Base-by-base conservation (phyloP, 225 moss, liverwort and hornwort species). In the Sphagnum tenellum region DNA sequence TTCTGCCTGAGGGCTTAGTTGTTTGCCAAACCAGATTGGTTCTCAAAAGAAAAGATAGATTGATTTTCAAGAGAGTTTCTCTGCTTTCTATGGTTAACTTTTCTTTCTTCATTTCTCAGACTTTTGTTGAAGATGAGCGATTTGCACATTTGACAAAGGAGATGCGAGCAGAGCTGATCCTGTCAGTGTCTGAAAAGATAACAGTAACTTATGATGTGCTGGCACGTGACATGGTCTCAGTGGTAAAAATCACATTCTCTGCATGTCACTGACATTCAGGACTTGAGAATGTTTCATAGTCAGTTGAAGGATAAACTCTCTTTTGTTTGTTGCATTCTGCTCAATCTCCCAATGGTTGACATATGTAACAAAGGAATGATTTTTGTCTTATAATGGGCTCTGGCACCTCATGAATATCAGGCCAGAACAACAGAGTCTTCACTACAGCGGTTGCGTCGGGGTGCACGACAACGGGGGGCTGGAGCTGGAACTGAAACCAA, bases 391-490 rank as follows among this genome's bases (percentile, higher is more conserved):
- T 29, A 48, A 29, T 55, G 55, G 44, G 29, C 29, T 50, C 45
- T 12, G 56, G 56, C 44, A 48, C 4, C 5, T 54, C 60, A 3
- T 68, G 50, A 14, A 64, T 13, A 45, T 59, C 84, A 91, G 91
- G 89, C 89, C 44, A 90, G 82, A 67, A 88, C 65, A 69, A 84
- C 90, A 46, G 88, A 94, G 79, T 74, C 86, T 71, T 88, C 93
- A 7, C 73, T 94, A 63, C 77, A 78, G 55, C 80, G 88, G 46
- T 78, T 90, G 29, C 86, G 86, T 71, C 84, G 86, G 69, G 81
- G 81, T 50, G 86, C 88, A 65, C 82, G 84, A 64, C 86, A 86
- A 85, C 74, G 90, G 75, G 90, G 88, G 64, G 84, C 79, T 47
- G 93, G 88, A 74, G 73, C 68, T 77, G 77, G 52, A 52, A 52